These are phyloP conservation scores for Elsinoe necatrix DNA, from an alignment of 2,329 filamentous ascomycete genomes.

Conservation along the genomic window DNA sequence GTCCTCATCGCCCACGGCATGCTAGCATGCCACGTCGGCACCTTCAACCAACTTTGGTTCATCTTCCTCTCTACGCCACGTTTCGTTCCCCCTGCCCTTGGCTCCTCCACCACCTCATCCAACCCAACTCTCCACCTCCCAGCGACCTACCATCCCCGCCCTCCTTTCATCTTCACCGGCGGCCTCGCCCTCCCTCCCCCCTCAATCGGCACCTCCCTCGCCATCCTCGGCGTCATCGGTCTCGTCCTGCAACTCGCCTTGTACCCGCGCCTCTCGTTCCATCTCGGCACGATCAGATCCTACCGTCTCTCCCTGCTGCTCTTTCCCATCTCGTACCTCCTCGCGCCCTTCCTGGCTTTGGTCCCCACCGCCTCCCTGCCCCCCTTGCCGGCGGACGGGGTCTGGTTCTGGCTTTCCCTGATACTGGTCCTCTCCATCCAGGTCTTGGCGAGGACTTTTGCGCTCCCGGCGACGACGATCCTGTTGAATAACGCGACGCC, in stretches of 20 bases:
- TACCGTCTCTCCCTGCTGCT: conserved; percentile 36
- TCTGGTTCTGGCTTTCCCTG: conserved; percentile 37
- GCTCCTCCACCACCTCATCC: conserved; percentile 21
- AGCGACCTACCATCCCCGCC: conserved; percentile 30
- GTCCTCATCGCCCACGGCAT: conserved; percentile 38
- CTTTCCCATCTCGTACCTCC: conserved; percentile 38
- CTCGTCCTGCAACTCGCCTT: conserved; percentile 39
- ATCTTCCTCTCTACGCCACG: conserved; percentile 42
- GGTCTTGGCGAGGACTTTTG: conserved; percentile 41
- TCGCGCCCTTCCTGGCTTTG: conserved; percentile 37
- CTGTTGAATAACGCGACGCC: conserved; percentile 54
- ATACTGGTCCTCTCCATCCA: conserved; percentile 36
- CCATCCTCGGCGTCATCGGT: conserved; percentile 41
- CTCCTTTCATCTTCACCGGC: conserved; percentile 40
- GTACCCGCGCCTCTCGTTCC: conserved; percentile 36
- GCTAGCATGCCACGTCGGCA: conserved; percentile 41
- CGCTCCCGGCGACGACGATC: conserved; percentile 51
- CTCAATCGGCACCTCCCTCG: conserved; percentile 40
- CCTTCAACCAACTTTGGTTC: conserved; percentile 43
- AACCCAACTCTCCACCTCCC: conserved; percentile 33
- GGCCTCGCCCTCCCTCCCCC: conserved; percentile 41
- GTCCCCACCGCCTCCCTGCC: conserved; percentile 34
- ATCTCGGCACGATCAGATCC: conserved; percentile 34
- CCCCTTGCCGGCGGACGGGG: conserved; percentile 34
- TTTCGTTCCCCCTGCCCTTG: conserved; percentile 21